These are phyloP conservation scores for Globisporangium nodosum DNA, from an alignment of 352 stramenopile genomes.

Conservation along the genomic window DNA sequence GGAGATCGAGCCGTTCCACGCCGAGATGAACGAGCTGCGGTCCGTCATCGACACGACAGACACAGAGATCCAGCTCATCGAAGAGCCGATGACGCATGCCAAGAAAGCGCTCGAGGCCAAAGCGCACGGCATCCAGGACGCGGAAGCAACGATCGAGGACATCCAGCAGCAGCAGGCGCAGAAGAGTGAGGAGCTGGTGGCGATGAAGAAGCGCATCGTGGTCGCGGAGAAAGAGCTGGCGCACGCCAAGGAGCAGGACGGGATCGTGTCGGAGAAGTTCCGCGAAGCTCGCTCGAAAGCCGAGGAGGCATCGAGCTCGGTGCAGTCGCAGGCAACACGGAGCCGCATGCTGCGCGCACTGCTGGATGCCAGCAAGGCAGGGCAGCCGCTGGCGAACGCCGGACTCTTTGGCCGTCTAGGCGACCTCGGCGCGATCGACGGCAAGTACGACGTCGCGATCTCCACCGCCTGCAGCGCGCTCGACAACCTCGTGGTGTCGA, in stretches of 20 bases:
- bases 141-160: slow-evolving; percentile 50
- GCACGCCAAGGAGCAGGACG: slow-evolving; percentile 43
- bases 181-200: slow-evolving; percentile 45
- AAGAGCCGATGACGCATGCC: slow-evolving; percentile 63
- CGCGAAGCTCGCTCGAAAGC: slow-evolving; percentile 69
- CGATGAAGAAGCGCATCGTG: slow-evolving; percentile 70
- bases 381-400: slow-evolving; percentile 87
- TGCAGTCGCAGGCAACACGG: slow-evolving; percentile 62
- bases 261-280: slow-evolving; percentile 47
- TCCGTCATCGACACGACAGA: slow-evolving; percentile 78
- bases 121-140: slow-evolving; percentile 41
- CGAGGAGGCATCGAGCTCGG: slow-evolving; percentile 60
- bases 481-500: slow-evolving; percentile 97
- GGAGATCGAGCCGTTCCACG: slow-evolving; percentile 73
- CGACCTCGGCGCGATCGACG: slow-evolving; percentile 95
- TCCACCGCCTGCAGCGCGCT: slow-evolving; percentile 95
- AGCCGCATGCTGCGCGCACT: slow-evolving; percentile 87
- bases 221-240: slow-evolving; percentile 82
- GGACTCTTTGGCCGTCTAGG: slow-evolving; percentile 95
- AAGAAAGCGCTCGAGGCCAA: slow-evolving; percentile 80
- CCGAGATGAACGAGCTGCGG: slow-evolving; percentile 60
- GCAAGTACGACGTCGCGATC: slow-evolving; percentile 97
- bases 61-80: slow-evolving; percentile 74
- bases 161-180: slow-evolving; percentile 54
- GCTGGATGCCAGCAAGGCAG: slow-evolving; percentile 87